Percentiles rank a stretch among this genome's conserved stretches.
phyloP scores from a whole-genome alignment of 2,329 filamentous ascomycete genomes.

The Thielaviopsis ethacetica region DNA sequence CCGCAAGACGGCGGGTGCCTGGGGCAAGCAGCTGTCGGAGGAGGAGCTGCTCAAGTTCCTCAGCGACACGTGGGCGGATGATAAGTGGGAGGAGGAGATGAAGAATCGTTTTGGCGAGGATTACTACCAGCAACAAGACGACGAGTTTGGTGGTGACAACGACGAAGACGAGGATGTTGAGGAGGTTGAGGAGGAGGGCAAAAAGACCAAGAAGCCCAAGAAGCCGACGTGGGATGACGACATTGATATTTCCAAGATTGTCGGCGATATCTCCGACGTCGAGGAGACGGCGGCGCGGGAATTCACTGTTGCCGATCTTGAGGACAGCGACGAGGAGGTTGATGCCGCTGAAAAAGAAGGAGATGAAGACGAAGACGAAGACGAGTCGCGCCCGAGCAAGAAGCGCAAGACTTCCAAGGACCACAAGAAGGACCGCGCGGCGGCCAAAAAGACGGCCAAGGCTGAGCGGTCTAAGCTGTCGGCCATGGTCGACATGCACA shows the following conservation, averaged over 20 bases:
- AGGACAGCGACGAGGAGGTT: conserved; percentile 25
- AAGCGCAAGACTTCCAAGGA: conserved; percentile 45
- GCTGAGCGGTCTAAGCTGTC: conserved; percentile 73
- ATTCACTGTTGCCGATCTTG: conserved; percentile 38
- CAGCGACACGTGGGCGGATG: conserved; percentile 76
- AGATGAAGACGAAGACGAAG: conserved; percentile 23
- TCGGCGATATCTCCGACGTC: conserved; percentile 70
- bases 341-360: conserved; percentile 22
- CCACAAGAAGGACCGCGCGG: conserved; percentile 39
- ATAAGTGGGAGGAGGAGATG: conserved; percentile 86
- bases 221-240: conserved; percentile 94
- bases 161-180: conserved; percentile 49
- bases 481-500: conserved; percentile 64
- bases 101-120: conserved; percentile 70
- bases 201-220: conserved; percentile 38
- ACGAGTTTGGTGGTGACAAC: conserved; percentile 46
- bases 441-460: conserved; percentile 54
- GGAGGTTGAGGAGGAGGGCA: conserved; percentile 34
- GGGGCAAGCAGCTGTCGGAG: conserved; percentile 47
- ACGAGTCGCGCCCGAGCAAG: conserved; percentile 29
- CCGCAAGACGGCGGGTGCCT: conserved; percentile 71
- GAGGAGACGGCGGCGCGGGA: conserved; percentile 28
- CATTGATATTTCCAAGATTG: conserved; percentile 86
- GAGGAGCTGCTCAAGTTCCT: conserved; percentile 76
- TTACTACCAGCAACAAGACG: conserved; percentile 67